Evolutionary conservation across 441 rosid species (phyloP).

Genomic region (Rhodomyrtus psidioides): DNA sequence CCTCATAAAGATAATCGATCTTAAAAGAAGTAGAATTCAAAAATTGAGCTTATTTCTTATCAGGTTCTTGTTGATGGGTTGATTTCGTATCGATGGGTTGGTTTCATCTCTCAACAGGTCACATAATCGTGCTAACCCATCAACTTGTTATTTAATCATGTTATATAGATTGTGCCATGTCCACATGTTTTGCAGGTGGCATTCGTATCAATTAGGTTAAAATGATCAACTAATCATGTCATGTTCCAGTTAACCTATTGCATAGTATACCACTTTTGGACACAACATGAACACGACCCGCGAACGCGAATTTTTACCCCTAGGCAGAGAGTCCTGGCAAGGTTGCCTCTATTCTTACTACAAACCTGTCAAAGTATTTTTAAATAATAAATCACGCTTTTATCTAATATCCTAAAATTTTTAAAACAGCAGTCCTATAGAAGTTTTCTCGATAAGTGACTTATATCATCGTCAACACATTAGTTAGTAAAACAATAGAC

Average conservation of each 20-base stretch:
- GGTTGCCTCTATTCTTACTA: neutral
- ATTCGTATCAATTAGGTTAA: too few species aligned
- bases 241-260: too few species aligned
- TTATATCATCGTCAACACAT: neutral
- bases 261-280: too few species aligned
- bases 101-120: too few species aligned
- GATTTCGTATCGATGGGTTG: too few species aligned
- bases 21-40: too few species aligned
- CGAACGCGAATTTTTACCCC: too few species aligned
- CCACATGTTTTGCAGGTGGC: neutral
- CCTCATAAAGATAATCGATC: too few species aligned
- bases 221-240: too few species aligned
- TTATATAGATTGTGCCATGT: neutral
- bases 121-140: neutral
- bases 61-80: too few species aligned
- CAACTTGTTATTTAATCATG: neutral
- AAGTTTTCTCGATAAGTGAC: neutral
- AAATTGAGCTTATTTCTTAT: neutral
- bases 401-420: neutral
- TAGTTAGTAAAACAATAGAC: neutral
- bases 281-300: too few species aligned
- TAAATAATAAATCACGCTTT: neutral
- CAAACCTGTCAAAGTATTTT: neutral
- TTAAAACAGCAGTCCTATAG: neutral
- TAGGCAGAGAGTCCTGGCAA: too few species aligned